A percentile compares a stretch with the other conserved stretches of the same genome.
Evolutionary conservation across 495 filamentous ascomycete species (phyloP).

Genomic region (Terfezia claveryi): DNA sequence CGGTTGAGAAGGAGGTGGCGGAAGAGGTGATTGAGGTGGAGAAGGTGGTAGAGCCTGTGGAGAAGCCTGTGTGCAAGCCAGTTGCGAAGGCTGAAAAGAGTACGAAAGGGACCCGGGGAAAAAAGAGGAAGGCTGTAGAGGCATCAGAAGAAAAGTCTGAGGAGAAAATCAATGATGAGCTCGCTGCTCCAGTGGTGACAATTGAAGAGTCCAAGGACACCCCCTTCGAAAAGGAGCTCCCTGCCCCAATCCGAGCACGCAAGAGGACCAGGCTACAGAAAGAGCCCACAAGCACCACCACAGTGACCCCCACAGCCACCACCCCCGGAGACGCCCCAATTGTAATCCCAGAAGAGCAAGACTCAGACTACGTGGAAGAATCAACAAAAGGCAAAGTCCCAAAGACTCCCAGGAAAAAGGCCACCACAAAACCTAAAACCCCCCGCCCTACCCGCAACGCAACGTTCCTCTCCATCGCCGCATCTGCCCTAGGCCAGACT

Average conservation of each 20-base stretch:
- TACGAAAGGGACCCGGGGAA: neutral
- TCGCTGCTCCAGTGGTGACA: no score
- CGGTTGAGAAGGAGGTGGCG: slow-evolving; percentile 21
- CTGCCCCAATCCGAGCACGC: no score
- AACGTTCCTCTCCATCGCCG: neutral
- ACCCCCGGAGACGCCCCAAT: neutral
- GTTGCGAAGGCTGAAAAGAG: slow-evolving; percentile 8
- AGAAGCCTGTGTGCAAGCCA: neutral
- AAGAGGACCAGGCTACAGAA: no score
- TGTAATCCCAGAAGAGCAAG: neutral
- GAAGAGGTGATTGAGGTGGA: neutral
- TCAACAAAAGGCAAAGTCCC: neutral
- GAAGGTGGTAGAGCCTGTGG: neutral
- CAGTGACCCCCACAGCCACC: neutral
- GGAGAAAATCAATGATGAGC: no score
- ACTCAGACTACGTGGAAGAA: neutral
- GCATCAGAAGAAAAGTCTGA: neutral
- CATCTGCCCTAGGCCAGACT: neutral
- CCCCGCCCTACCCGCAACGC: neutral
- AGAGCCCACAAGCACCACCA: no score
- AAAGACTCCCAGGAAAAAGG: neutral
- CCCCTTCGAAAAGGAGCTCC: no score
- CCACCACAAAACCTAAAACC: neutral
- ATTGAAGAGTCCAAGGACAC: no score
- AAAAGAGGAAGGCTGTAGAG: neutral